Base-by-base conservation (phyloP, 352 stramenopile species). In the Globisporangium middletonii region DNA sequence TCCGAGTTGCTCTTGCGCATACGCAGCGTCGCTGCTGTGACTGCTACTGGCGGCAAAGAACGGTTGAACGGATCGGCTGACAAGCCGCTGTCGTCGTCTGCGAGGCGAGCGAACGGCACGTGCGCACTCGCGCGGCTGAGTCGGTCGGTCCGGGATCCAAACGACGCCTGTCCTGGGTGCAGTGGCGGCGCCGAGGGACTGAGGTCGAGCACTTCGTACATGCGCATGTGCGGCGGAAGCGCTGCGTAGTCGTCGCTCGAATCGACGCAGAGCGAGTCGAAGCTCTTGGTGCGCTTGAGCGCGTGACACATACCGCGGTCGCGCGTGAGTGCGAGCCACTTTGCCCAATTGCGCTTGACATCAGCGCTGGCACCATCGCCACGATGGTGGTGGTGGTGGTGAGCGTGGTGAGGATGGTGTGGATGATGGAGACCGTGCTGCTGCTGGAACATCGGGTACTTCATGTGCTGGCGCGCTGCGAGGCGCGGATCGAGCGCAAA, bases 121-220 rank as follows among this genome's bases (percentile, higher is more conserved):
- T 62, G 35, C 3, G 55, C 41, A 6, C 41, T 23, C 26, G 30
- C 54, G 8, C 60, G 49, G 3, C 52, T 67, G 56, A 50, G 56
- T 19, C 47, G 44, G 41, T 37, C 37, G 62, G 59, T 19, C 60
- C 63, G 53, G 41, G 67, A 44, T 47, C 53, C 55, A 43, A 54
- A 35, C 27, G 58, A 27, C 9, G 18, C 53, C 13, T 53, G 44
- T 19, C 7, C 27, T 37, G 50, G 13, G 38, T 11, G 67, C 33
- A 85, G 37, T 38, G 65, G 58, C 18, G 75, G 78, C 11, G 75
- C 78, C 13, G 73, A 83, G 4, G 78, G 78, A 42, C 59, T 69
- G 48, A 81, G 67, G 47, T 77, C 71, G 4, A 79, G 53, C 41
- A 69, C 72, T 50, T 78, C 73, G 57, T 70, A 80, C 48, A 84